These are phyloP conservation scores for Pisolithus microcarpus DNA, from an alignment of 768 basidiomycete species.

Conservation along the genomic window DNA sequence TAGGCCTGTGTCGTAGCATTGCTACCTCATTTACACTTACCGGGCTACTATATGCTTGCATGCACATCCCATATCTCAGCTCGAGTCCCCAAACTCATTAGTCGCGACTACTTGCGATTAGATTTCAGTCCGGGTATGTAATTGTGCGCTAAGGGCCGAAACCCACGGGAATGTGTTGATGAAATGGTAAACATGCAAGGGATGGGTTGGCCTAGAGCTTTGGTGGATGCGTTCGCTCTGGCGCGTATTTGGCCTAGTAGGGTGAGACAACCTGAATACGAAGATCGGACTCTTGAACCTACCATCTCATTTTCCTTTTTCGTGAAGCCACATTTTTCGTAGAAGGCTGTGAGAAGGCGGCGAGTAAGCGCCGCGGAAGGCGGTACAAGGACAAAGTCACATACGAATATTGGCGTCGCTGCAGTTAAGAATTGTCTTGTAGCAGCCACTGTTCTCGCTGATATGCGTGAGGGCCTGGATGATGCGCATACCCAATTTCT, in stretches of 20 bases:
- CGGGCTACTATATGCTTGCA: no score
- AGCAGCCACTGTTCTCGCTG: constrained; percentile 74
- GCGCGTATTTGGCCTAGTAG: constrained; percentile 53
- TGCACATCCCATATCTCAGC: no score
- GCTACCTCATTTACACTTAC: no score
- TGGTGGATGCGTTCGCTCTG: constrained; percentile 24
- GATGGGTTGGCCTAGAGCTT: constrained; percentile 10
- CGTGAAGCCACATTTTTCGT: constrained; percentile 89
- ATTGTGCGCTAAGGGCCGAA: neutral
- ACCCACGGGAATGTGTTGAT: neutral
- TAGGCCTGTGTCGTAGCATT: no score
- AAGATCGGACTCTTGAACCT: constrained; percentile 7
- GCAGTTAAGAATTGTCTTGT: constrained; percentile 98
- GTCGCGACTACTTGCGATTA: no score
- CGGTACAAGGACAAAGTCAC: constrained; percentile 27
- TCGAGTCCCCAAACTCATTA: no score
- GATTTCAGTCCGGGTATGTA: no score
- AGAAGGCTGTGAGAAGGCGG: constrained; percentile 62
- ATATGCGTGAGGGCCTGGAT: constrained; percentile 82
- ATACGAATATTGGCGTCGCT: constrained; percentile 84
- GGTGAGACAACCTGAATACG: neutral
- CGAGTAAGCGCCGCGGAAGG: neutral
- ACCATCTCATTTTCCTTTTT: constrained; percentile 96
- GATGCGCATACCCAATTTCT: constrained; percentile 81
- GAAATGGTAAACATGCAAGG: neutral